Base-by-base conservation (phyloP, 2,329 filamentous ascomycete genomes). In the Trematosphaeria pertusa region DNA sequence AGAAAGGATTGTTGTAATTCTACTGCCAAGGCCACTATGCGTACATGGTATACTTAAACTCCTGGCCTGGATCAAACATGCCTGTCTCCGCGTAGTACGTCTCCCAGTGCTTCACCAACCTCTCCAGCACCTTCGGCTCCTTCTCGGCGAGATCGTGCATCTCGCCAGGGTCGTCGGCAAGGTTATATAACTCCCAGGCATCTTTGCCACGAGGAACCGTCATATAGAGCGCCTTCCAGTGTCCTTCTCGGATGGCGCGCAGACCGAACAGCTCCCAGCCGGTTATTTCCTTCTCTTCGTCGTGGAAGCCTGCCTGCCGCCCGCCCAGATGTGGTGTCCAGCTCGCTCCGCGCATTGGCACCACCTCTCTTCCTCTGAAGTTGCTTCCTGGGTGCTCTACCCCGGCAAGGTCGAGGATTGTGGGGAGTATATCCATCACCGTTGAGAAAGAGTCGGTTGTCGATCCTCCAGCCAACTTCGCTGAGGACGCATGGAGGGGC, bases 371-470 rank as follows among this genome's bases (percentile, higher is more conserved):
- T 4, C 67, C 66, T 26, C 56, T 53, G 46, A 60, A 72, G 1
- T 22, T 34, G 7, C 47, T 46, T 4, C 52, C 65, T 10, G 71
- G 72, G 42, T 72, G 69, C 19, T 47, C 22, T 1, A 67, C 50
- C 2, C 63, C 57, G 1, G 71, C 70, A 2, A 74, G 52, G 3
- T 73, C 67, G 2, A 74, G 58, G 3, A 73, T 51, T 0, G 71
- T 74, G 0, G 70, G 71, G 0, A 60, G 41, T 15, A 74, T 55
- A n/a, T 71, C 64, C 50, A 76, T 71, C 1, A 77, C 67, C 1
- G 73, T 72, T 1, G 57, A 48, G 42, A 75, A 75, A 2, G 56
- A 18, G 14, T 46, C 18, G 49, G 39, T 70, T 49, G 17, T 61
- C 58, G 36, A 69, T 64, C 10, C 46, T 37, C 30, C 52, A 43